Conservation (phyloP, 768 basidiomycete species). For the Boletus fagicola region DNA sequence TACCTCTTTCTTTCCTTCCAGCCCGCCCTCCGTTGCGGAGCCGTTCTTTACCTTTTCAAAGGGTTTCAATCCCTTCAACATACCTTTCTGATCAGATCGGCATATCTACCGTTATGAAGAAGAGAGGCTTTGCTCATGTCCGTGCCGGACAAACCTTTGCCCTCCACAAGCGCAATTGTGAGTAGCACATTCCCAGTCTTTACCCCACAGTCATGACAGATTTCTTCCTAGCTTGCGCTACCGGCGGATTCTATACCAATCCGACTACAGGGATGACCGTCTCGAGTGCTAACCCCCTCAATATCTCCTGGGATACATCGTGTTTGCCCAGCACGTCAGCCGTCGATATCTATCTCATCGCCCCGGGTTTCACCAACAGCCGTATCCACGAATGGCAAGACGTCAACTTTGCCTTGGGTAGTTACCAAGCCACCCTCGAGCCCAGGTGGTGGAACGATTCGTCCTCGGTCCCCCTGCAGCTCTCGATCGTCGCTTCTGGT, state of each 20-base stretch:
- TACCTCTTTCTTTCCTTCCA: constrained; percentile 18
- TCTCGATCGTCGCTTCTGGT: constrained; percentile 55
- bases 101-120: constrained; percentile 23
- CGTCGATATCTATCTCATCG: constrained; percentile 70
- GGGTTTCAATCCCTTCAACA: constrained; percentile 6
- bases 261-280: constrained; percentile 50
- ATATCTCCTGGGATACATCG: constrained; percentile 62
- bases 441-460: constrained; percentile 75
- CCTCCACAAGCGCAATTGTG: constrained; percentile 28
- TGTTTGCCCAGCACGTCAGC: constrained; percentile 46
- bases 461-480: constrained; percentile 47
- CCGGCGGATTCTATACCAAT: constrained; percentile 60
- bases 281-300: constrained; percentile 47
- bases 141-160: constrained; percentile 25
- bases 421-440: constrained; percentile 48
- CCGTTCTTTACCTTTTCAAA: constrained; percentile 25
- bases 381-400: constrained; percentile 58
- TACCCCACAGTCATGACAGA: background rate
- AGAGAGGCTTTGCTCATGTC: constrained; percentile 29
- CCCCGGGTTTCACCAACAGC: constrained; percentile 41
- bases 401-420: constrained; percentile 48
- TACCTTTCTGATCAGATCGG: constrained; percentile 6
- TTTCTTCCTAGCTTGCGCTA: constrained; percentile 43
- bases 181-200: background rate
- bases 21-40: constrained; percentile 27